Conservation (phyloP, 345 rosid genomes). For the Turritis glabra region DNA sequence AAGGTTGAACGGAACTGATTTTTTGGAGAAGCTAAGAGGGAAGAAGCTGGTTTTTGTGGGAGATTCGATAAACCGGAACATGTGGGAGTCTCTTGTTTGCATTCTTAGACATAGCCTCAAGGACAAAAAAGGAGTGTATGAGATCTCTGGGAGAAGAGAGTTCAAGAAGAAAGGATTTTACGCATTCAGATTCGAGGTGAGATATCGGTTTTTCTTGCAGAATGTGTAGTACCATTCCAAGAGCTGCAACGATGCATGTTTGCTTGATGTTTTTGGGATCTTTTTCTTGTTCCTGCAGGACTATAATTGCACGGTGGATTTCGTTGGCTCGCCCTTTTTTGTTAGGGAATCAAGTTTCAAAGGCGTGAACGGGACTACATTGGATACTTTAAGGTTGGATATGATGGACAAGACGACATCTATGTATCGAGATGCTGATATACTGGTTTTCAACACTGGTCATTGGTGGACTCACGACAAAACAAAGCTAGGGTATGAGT, state of each 20-base stretch:
- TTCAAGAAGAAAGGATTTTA: slow-evolving; percentile 84
- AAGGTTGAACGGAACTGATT: slow-evolving; percentile 81
- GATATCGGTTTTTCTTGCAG: not conserved
- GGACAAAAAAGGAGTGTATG: slow-evolving; percentile 68
- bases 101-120: slow-evolving; percentile 63
- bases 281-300: slow-evolving; percentile 49
- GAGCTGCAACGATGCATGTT: not conserved
- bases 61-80: slow-evolving; percentile 83
- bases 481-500: slow-evolving; percentile 73
- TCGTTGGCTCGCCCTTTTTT: slow-evolving; percentile 77
- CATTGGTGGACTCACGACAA: slow-evolving; percentile 99
- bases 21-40: slow-evolving; percentile 75
- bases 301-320: slow-evolving; percentile 82
- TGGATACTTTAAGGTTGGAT: slow-evolving; percentile 83
- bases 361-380: slow-evolving; percentile 48
- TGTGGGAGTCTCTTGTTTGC: slow-evolving; percentile 97
- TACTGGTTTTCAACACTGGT: slow-evolving; percentile 83
- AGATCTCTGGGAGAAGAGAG: slow-evolving; percentile 70
- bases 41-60: slow-evolving; percentile 85
- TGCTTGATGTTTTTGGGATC: not conserved
- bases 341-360: slow-evolving; percentile 72
- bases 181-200: slow-evolving; percentile 83
- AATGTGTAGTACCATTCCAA: not conserved
- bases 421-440: slow-evolving; percentile 76
- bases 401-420: slow-evolving; percentile 72